Evolutionary conservation across 768 basidiomycete species (phyloP), one percentile per base, ranked within the genome.

Genomic region (Boletales sp.): DNA sequence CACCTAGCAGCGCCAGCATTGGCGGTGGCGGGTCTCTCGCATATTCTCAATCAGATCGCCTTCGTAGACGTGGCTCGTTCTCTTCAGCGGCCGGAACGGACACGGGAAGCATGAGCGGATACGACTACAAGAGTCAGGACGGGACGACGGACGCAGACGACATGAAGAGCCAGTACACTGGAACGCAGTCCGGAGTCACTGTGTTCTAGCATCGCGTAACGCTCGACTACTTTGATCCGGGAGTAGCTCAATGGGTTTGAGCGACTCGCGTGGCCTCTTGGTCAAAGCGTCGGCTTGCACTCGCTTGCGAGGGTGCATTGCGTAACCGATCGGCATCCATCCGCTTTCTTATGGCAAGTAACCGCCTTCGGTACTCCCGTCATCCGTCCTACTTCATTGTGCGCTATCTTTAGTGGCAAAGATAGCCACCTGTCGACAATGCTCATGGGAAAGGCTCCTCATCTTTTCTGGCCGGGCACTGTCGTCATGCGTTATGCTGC

Each of bases 71-170:
- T 21, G 71, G 83, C 17, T 91, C 90, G 40, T 88, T 90, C 63
- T 80, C 86, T 15, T 87, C 83, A 29, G 82, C 86, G 31, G 74
- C 87, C 9, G 89, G 88, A 11, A 74, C 81, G 48, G 90, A 92
- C 59, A 70, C 87, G 62, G 90, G 88, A 39, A 89, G 87, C 64
- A 63, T 90, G 54, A 87, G 86, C 36, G 82, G 80, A 61, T 80
- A 78, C 53, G 80, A 91, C 62, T 93, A 93, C 71, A 93, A 93
- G 81, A 90, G 89, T 61, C 91, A 92, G 66, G 91, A 92, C 62
- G 90, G 88, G 51, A 76, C 78, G 39, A 77, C 74, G 29, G 90
- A 92, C 63, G 65, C 83, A 63, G 90, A 93, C 64, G 90, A 94
- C 65, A 82, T 92, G 78, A 89, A 91, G 73, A 86, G 84, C 49